These are phyloP conservation scores for Spergularia azorica DNA, from an alignment of 179 eudicot genomes.

Conservation along the genomic window DNA sequence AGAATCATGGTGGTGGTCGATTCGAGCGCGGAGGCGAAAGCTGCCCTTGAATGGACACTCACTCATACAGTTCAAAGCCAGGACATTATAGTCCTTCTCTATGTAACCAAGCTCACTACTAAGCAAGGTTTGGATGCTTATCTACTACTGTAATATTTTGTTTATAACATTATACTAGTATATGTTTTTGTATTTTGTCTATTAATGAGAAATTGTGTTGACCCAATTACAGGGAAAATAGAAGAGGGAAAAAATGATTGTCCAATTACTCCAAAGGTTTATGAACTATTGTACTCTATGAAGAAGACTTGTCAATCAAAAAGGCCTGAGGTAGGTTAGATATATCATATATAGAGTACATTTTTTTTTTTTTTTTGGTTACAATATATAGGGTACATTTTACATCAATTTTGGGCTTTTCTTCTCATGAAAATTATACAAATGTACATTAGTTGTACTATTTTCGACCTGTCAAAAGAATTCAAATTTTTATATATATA, in stretches of 20 bases:
- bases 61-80: constrained; percentile 71
- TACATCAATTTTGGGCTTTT: not conserved
- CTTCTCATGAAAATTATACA: too few relatives aligned
- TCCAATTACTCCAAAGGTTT: constrained; percentile 41
- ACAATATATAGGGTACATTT: not conserved
- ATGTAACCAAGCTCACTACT: constrained; percentile 48
- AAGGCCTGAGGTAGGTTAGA: constrained; percentile 71
- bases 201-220: not conserved
- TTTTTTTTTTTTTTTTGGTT: too few relatives aligned
- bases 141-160: not conserved
- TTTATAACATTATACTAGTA: not conserved
- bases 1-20: constrained; percentile 79
- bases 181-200: not conserved
- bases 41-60: constrained; percentile 79
- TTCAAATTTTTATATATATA: too few relatives aligned
- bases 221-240: constrained; percentile 35
- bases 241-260: constrained; percentile 40
- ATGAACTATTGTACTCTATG: constrained; percentile 54
- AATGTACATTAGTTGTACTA: too few relatives aligned
- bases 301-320: constrained; percentile 56
- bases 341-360: too few relatives aligned
- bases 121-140: constrained; percentile 45
- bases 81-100: constrained; percentile 59
- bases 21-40: constrained; percentile 62
- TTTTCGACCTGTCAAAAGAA: too few relatives aligned